Evolutionary conservation across 2,329 filamentous ascomycete genomes (phyloP), one percentile per base, ranked within the genome.

Genomic region (Calonectria naviculata): DNA sequence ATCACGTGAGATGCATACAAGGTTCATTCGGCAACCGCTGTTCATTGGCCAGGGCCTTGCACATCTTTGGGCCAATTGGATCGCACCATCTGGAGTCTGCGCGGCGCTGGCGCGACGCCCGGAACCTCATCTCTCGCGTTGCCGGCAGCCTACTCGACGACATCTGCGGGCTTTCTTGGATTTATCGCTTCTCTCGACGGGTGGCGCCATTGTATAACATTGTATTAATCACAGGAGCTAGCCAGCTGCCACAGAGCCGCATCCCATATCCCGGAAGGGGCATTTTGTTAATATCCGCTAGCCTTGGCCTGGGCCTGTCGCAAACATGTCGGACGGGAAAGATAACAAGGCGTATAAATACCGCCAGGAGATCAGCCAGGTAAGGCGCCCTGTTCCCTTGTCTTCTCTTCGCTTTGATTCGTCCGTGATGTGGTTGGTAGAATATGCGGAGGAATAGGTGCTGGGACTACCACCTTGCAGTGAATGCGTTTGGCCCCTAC

Each of bases 321-420:
- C 52, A 58, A 63, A 64, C 29, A 78, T 78, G 76, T 68, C 75
- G 76, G 94, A 97, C 47, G 70, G 76, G 64, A 82, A 74, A 70
- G 81, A 84, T 47, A 83, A 92, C 90, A 83, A 89, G 80, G 84
- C 87, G 73, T 90, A 89, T 79, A 98, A 98, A 84, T 99, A 98
- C 84, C 92, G 95, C 83, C 95, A 97, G 86, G 97, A 99, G 89
- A 99, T 99, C 85, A 97, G 98, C 85, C 96, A 97, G 93, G 94
- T 95, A 82, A 85, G 92, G 64, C 17, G 9, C 21, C 28, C 12
- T n/a, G 5, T 47, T 71, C 21, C 5, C 13, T 65, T 38, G 13
- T 42, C 31, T 24, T 13, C 28, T 41, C 9, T 36, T 19, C 15
- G 31, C 13, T 19, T 58, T 54, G 26, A 7, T 56, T 60, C 28